Percentiles rank a stretch among this genome's conserved stretches.
These are phyloP conservation scores for Aurinia saxatilis DNA, from an alignment of 345 rosid species.

Conservation along the genomic window DNA sequence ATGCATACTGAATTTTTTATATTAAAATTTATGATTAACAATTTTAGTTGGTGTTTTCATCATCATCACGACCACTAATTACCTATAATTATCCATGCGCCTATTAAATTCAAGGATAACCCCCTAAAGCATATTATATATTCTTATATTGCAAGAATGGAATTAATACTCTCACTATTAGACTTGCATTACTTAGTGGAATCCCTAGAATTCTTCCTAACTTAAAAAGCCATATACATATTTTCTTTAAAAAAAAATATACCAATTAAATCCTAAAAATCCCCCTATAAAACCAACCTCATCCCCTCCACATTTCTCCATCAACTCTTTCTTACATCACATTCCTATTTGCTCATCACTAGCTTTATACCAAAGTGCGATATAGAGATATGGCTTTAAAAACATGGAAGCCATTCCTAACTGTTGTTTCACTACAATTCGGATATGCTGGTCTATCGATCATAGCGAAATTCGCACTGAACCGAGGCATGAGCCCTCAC, in stretches of 20 bases:
- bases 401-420: constrained; percentile 46
- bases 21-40: constrained; percentile 1
- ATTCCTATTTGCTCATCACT: not conserved
- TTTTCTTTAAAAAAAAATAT: not conserved
- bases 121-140: not conserved
- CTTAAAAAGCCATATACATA: constrained; percentile 2
- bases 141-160: constrained; percentile 6
- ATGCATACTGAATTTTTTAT: not conserved
- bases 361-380: not conserved
- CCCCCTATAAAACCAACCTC: constrained; percentile 25
- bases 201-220: constrained; percentile 23
- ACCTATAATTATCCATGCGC: constrained; percentile 12
- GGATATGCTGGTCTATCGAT: constrained; percentile 54
- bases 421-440: constrained; percentile 51
- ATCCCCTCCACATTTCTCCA: constrained; percentile 26
- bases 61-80: constrained; percentile 23
- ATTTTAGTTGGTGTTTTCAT: constrained; percentile 24
- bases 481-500: constrained; percentile 64
- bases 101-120: not conserved
- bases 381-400: constrained; percentile 16
- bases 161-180: constrained; percentile 19
- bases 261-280: not conserved
- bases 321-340: constrained; percentile 25
- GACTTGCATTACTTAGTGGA: constrained; percentile 28
- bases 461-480: constrained; percentile 41